Base-by-base conservation (phyloP, 495 filamentous ascomycete genomes). In the Neurospora sp. region DNA sequence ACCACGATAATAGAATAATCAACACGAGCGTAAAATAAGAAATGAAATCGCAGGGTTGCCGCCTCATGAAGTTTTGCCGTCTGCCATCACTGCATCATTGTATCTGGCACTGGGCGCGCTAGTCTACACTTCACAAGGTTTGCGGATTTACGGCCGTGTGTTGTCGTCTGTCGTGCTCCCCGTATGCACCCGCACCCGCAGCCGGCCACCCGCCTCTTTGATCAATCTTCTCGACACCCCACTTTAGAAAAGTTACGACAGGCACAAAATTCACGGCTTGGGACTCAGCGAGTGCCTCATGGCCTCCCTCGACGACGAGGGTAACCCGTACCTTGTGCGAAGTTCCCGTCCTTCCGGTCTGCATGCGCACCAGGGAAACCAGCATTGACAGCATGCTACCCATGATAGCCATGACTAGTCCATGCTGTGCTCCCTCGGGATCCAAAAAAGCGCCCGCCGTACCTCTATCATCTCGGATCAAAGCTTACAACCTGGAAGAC, bases 311-410 rank as follows among this genome's bases (percentile, higher is more conserved):
- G 13, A 34, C 54, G 28, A 62, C 28, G 54, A 62, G 24, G 28
- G 28, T 31, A 34, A 66, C 54, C 54, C 54, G 8, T 66, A 1
- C 69, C 72, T 71, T 54, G 48, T 74, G 73, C 71, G 69, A 71
- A 73, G 71, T 59, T 80, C 78, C 75, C 78, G 76, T 69, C 73
- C 42, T 79, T 75, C 75, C 77, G 77, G 78, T 72, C 74, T 80
- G 77, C 72, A 73, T 54, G 37, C 39, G 40, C 70, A 48, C 42
- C 39, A 70, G 54, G 36, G 54, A 39, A 4, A 36, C 54, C 24
- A 66, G 24, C 54, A 66, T 66, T 66, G 54, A 66, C 54, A 66
- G 54, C 54, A 66, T 34, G 54, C 54, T 66, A 34, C 54, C 28
- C 54, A 34, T 66, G 28, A 36, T 59, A 28, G 10, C 48, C 48